phyloP scores from a whole-genome alignment of 768 basidiomycete species.

The Epithele typhae region DNA sequence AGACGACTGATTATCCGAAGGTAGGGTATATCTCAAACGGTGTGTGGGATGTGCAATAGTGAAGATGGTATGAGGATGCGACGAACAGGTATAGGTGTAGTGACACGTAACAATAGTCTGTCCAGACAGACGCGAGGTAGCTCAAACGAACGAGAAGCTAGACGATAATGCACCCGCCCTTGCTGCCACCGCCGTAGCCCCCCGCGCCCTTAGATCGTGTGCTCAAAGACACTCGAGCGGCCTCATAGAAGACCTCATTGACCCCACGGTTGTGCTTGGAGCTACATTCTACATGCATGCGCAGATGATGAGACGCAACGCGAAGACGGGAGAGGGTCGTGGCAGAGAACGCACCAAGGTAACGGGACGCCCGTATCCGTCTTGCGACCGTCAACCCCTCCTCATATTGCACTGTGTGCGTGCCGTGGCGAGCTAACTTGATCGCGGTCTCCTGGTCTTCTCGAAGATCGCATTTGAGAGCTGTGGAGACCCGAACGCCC shows the following conservation, averaged over 20 bases:
- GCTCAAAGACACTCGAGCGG: slow-evolving; percentile 77
- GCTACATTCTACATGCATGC: slow-evolving; percentile 73
- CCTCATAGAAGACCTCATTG: slow-evolving; percentile 88
- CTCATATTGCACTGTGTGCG: slow-evolving; percentile 83
- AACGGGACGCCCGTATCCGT: slow-evolving; percentile 89
- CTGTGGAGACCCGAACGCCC: slow-evolving; percentile 34
- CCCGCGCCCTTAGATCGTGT: slow-evolving; percentile 65
- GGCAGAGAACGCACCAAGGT: slow-evolving; percentile 60
- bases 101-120: no score
- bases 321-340: no score
- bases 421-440: slow-evolving; percentile 63
- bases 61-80: no score
- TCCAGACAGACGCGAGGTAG: no score
- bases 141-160: not conserved
- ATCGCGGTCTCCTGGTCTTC: slow-evolving; percentile 75
- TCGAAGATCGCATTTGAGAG: slow-evolving; percentile 92
- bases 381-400: slow-evolving; percentile 85
- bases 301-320: not conserved
- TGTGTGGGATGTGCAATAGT: no score
- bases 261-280: slow-evolving; percentile 97
- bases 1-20: no score
- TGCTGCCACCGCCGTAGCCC: slow-evolving; percentile 25
- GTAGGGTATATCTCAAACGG: not conserved
- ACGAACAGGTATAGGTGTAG: no score
- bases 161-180: slow-evolving; percentile 45